Evolutionary conservation across 495 filamentous ascomycete genomes (phyloP), one percentile per base, ranked within the genome.

Genomic region (Emericellopsis terricola): DNA sequence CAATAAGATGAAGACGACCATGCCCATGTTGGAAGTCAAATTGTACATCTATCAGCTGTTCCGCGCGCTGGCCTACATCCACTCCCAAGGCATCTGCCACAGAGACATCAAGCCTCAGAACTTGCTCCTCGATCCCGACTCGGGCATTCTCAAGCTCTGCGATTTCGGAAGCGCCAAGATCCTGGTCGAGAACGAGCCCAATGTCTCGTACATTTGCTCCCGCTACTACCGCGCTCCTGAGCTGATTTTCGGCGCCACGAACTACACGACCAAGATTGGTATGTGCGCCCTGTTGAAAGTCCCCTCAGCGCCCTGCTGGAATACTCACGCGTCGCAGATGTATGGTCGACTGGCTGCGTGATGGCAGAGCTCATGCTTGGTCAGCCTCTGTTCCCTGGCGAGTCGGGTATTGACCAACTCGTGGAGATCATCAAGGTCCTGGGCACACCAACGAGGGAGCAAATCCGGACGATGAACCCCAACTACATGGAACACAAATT

Each of bases 401-500:
- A 97, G 54, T 96, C 89, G 13, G 89, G 89, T 37, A 97, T 97
- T 53, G 89, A 97, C 54, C 89, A 99, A 52, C 69, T 96, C 21
- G 89, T 99, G 15, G 89, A 99, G 57, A 96, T 99, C 50, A 99
- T 99, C 69, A 99, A 96, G 62, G 89, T 99, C 36, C 67, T 99
- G 37, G 89, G 89, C 15, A 99, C 89, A 11, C 89, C 91, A 10
- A 94, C 89, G n/a, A 68, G 89, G 15, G 89, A 99, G 46, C 89
- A 99, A 47, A 99, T 99, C 49, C 82, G 89, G 36, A 99, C 89
- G 31, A 99, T 99, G 91, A 99, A 99, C 52, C 91, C 89, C 34
- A 99, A 99, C 56, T 96, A 99, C 57, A 99, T 99, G 89, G 89
- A 96, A 58, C 89, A 99, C 59, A 96, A 96, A 59, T 99, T 99